These are phyloP conservation scores for Chytriomyces sp. DNA, from an alignment of 192 early-diverging fungal species.

Conservation along the genomic window DNA sequence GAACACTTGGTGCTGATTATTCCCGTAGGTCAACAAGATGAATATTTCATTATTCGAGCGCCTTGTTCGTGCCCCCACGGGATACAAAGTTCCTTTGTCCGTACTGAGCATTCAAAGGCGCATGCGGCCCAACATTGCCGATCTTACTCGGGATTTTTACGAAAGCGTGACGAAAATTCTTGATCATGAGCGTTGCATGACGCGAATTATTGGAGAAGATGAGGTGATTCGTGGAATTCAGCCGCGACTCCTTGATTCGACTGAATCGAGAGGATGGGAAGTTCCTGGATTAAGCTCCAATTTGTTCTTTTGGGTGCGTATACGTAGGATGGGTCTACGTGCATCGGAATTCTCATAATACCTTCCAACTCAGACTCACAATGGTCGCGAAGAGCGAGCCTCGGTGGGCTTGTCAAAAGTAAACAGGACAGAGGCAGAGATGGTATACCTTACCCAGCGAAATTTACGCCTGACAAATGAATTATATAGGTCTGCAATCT, in stretches of 20 bases:
- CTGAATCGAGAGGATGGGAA: constrained; percentile 32
- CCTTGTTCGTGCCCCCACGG: constrained; percentile 30
- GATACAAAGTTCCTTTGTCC: constrained; percentile 25
- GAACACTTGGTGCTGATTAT: no score
- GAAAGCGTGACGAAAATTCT: constrained; percentile 31
- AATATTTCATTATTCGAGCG: constrained; percentile 44
- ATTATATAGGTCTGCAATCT: constrained; percentile 19
- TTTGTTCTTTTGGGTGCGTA: constrained; percentile 34
- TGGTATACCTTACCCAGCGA: constrained; percentile 19
- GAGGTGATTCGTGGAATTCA: background rate
- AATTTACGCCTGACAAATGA: background rate
- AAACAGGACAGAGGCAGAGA: constrained; percentile 31
- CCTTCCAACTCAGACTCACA: constrained; percentile 29
- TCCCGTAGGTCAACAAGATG: constrained; percentile 44
- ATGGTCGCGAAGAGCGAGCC: constrained; percentile 23
- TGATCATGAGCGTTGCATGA: constrained; percentile 23
- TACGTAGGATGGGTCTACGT: no score
- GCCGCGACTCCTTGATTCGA: background rate
- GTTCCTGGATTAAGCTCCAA: constrained; percentile 35
- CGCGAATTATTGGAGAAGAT: constrained; percentile 28
- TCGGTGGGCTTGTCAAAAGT: constrained; percentile 38
- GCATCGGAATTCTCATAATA: no score
- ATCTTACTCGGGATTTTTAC: constrained; percentile 44
- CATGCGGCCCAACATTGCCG: constrained; percentile 38
- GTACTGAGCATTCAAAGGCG: constrained; percentile 36